phyloP scores from a whole-genome alignment of 805 yeast species.

The Yarrowia bubula region DNA sequence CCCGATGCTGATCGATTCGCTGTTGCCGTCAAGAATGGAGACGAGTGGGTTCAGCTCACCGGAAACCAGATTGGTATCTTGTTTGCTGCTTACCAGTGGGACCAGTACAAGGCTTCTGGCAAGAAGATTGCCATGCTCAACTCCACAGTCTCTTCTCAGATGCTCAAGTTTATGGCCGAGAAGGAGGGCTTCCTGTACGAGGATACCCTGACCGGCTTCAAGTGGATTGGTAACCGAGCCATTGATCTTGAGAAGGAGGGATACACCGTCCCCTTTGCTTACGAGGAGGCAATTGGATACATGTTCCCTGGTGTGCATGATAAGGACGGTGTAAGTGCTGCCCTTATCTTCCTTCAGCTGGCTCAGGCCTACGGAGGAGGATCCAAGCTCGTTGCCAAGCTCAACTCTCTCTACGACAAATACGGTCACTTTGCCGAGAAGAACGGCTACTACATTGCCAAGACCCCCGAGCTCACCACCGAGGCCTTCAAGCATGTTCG shows the following conservation, averaged over 20 bases:
- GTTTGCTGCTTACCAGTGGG: constrained; percentile 59
- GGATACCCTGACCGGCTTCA: constrained; percentile 93
- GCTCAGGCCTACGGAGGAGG: constrained; percentile 40
- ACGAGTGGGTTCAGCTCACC: constrained; percentile 70
- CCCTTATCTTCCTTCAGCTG: constrained; percentile 70
- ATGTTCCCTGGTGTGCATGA: constrained; percentile 85
- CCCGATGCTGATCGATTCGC: constrained; percentile 97
- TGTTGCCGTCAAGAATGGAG: constrained; percentile 57
- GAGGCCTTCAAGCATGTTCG: constrained; percentile 58
- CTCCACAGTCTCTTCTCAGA: constrained; percentile 90
- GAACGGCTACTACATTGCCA: constrained; percentile 79
- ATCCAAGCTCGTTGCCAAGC: constrained; percentile 47
- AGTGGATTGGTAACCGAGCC: constrained; percentile 94
- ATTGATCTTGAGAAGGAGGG: constrained; percentile 66
- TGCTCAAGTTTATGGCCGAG: constrained; percentile 67
- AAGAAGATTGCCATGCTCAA: constrained; percentile 58
- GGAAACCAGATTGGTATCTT: constrained; percentile 90
- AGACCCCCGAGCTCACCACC: constrained; percentile 51
- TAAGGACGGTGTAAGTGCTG: constrained; percentile 89
- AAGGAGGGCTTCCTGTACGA: constrained; percentile 57
- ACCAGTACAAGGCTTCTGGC: constrained; percentile 28
- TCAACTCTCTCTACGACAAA: constrained; percentile 56
- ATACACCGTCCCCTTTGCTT: constrained; percentile 76
- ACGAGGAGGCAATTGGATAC: constrained; percentile 94
- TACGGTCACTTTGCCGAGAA: constrained; percentile 82